These are phyloP conservation scores for Triangularia setosa DNA, from an alignment of 2,329 filamentous ascomycete genomes.

Conservation along the genomic window DNA sequence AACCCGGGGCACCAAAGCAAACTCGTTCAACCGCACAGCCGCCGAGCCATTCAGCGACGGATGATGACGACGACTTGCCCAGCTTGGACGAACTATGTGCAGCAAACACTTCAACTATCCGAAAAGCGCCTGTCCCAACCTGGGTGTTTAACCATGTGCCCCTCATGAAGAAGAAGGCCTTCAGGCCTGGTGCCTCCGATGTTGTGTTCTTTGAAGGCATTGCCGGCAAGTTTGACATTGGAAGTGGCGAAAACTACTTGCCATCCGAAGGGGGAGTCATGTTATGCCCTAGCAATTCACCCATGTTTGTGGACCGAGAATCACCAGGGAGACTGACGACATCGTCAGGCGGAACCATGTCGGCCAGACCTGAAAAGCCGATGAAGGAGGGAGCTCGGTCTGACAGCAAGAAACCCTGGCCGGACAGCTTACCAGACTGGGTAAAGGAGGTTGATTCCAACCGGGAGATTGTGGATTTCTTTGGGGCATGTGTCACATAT, in stretches of 20 bases:
- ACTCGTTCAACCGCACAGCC: neutral
- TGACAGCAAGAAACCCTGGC: neutral
- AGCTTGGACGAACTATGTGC: neutral
- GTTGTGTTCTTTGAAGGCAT: constrained; percentile 1
- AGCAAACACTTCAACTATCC: neutral
- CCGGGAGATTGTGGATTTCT: neutral
- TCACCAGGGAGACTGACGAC: neutral
- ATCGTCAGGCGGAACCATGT: neutral
- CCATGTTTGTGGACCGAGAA: neutral
- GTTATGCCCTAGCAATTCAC: neutral
- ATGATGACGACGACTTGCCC: neutral
- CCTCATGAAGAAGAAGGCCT: neutral
- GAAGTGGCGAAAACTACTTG: neutral
- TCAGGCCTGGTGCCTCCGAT: constrained; percentile 1
- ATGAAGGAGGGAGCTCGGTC: neutral
- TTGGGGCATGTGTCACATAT: neutral
- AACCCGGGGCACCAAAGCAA: neutral
- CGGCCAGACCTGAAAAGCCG: neutral
- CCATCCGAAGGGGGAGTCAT: neutral
- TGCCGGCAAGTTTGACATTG: neutral
- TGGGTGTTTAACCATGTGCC: neutral
- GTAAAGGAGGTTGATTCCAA: neutral
- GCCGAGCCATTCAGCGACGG: neutral
- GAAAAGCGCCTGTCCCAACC: neutral
- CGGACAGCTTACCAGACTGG: neutral